These are phyloP conservation scores for Leccinum rimulosum DNA, from an alignment of 768 basidiomycete species.

Conservation along the genomic window DNA sequence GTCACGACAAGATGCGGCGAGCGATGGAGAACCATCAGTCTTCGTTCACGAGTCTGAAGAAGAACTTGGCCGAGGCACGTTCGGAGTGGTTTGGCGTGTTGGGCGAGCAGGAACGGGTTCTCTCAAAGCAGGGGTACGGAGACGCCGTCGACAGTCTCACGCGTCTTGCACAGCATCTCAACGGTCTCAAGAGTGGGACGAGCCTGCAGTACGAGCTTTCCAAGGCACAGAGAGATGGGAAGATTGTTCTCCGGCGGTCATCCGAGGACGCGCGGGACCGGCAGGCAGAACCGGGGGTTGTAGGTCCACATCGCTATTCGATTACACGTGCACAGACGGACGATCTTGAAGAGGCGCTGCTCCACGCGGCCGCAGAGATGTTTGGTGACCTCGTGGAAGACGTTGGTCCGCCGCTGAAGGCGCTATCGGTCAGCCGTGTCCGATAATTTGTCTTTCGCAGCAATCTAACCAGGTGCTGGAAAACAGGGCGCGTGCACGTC, in stretches of 20 bases:
- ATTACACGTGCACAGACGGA: constrained; percentile 34
- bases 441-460: not conserved
- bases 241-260: constrained; percentile 32
- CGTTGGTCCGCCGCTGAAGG: constrained; percentile 71
- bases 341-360: constrained; percentile 39
- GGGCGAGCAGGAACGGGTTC: constrained; percentile 23
- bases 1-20: constrained; percentile 63
- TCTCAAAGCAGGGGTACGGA: constrained; percentile 63
- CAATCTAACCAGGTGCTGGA: constrained; percentile 6
- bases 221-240: constrained; percentile 52
- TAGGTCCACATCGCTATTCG: constrained; percentile 28
- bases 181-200: constrained; percentile 82
- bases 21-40: constrained; percentile 86
- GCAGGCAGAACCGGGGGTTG: constrained; percentile 11
- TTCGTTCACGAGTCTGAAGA: constrained; percentile 87
- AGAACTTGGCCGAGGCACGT: constrained; percentile 81
- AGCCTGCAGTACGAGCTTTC: constrained; percentile 81
- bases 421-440: constrained; percentile 56
- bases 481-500: constrained; percentile 56
- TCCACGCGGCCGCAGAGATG: constrained; percentile 60
- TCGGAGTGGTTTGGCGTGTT: constrained; percentile 64
- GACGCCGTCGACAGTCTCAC: constrained; percentile 86
- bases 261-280: constrained; percentile 16
- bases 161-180: constrained; percentile 90
- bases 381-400: constrained; percentile 81